Conservation (phyloP, 2,329 filamentous ascomycete species). For the Curvularia spicifera region DNA sequence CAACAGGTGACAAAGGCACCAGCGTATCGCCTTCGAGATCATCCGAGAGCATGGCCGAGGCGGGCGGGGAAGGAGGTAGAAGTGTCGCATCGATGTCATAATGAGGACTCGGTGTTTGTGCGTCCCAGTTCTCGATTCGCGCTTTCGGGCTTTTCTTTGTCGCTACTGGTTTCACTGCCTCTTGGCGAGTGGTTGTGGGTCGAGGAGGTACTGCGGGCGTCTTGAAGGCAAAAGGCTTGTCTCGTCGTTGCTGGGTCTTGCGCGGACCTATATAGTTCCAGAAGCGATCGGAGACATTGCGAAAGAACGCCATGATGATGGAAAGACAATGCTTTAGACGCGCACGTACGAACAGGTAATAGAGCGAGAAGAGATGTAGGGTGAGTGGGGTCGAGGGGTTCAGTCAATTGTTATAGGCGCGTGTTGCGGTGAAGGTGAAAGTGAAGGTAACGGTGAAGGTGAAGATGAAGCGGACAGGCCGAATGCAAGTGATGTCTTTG, state of each 20-base stretch:
- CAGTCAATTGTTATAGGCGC: constrained; percentile 3
- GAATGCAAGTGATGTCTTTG: constrained; percentile 19
- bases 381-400: constrained; percentile 5
- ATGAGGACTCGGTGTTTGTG: constrained; percentile 30
- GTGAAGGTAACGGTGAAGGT: constrained; percentile 17
- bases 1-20: constrained; percentile 20
- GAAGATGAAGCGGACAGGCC: constrained; percentile 13
- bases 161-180: constrained; percentile 5
- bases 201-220: constrained; percentile 33
- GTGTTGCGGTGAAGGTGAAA: constrained; percentile 27
- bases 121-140: constrained; percentile 32
- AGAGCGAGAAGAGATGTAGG: background rate
- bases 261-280: constrained; percentile 54
- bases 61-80: constrained; percentile 42
- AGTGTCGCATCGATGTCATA: constrained; percentile 34
- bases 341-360: background rate
- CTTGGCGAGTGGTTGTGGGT: constrained; percentile 10
- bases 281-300: constrained; percentile 45
- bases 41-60: constrained; percentile 26
- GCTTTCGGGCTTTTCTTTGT: constrained; percentile 46
- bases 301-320: constrained; percentile 40
- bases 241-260: constrained; percentile 47
- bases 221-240: constrained; percentile 51
- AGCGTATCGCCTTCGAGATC: constrained; percentile 45
- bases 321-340: background rate